Percentiles rank a stretch among this genome's conserved stretches.
phyloP scores from a whole-genome alignment of 2,329 filamentous ascomycete species.

The Penicillium italicum region DNA sequence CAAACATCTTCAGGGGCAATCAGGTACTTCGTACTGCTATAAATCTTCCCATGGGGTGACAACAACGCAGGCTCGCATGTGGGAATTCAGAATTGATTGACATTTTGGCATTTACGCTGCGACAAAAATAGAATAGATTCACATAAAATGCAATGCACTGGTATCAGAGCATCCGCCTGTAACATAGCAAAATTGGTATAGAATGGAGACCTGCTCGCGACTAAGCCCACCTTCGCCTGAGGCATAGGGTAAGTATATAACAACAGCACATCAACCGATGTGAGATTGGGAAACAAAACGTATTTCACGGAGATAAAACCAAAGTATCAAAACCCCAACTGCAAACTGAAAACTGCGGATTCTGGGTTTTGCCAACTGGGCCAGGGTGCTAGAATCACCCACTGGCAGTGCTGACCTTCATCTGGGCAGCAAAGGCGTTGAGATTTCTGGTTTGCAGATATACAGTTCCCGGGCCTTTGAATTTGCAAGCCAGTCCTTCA shows the following conservation, averaged over 20 bases:
- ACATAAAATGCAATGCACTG: not conserved
- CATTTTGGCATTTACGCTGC: not conserved
- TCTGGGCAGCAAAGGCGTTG: conserved; percentile 56
- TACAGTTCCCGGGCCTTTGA: conserved; percentile 82
- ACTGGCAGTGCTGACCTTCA: conserved; percentile 43
- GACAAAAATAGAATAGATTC: not conserved
- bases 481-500: conserved; percentile 92
- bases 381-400: conserved; percentile 8
- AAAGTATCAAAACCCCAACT: too few relatives aligned
- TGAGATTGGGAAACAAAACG: too few relatives aligned
- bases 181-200: conserved; percentile 3
- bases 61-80: not conserved
- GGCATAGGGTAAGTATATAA: not conserved
- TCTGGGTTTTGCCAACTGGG: too few relatives aligned
- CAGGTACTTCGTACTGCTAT: not conserved
- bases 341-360: too few relatives aligned
- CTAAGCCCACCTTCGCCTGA: not conserved
- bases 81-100: not conserved
- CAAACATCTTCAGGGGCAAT: not conserved
- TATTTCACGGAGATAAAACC: too few relatives aligned
- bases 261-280: not conserved
- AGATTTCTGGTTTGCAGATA: conserved; percentile 92
- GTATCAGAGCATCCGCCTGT: not conserved
- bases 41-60: not conserved
- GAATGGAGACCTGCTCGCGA: not conserved